These are phyloP conservation scores for Bruguiera hainesii DNA, from an alignment of 441 rosid species.

Conservation along the genomic window DNA sequence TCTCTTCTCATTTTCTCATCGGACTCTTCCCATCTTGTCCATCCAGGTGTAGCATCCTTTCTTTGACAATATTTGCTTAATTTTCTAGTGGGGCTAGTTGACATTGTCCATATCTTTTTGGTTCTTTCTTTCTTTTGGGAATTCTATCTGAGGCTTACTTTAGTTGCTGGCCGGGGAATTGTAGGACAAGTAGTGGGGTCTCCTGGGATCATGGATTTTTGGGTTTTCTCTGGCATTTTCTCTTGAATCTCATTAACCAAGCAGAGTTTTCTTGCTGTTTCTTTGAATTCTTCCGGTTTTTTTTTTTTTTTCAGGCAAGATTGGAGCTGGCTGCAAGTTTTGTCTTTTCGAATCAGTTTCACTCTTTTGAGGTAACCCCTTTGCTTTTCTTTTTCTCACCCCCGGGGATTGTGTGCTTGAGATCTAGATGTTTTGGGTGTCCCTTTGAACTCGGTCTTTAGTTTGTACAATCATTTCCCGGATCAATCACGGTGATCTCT, in stretches of 20 bases:
- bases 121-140: background rate
- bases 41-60: slow-evolving; percentile 5
- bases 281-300: slow-evolving; percentile 1
- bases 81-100: slow-evolving; percentile 11
- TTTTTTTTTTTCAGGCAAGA: slow-evolving; percentile 14
- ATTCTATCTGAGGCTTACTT: slow-evolving; percentile 6
- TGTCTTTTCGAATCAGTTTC: slow-evolving; percentile 6
- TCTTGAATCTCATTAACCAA: slow-evolving; percentile 15
- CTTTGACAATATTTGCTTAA: background rate
- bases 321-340: slow-evolving; percentile 17
- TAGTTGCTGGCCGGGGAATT: slow-evolving; percentile 14
- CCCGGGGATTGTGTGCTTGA: slow-evolving; percentile 1
- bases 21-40: background rate
- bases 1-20: background rate
- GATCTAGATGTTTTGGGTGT: slow-evolving; percentile 24
- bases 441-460: background rate
- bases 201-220: slow-evolving; percentile 14
- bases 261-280: slow-evolving; percentile 6
- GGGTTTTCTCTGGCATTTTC: slow-evolving; percentile 15
- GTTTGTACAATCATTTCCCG: slow-evolving; percentile 1
- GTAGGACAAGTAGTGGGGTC: slow-evolving; percentile 5
- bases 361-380: slow-evolving; percentile 27
- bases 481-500: slow-evolving; percentile 11
- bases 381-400: slow-evolving; percentile 1
- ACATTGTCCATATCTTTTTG: slow-evolving; percentile 8